phyloP scores from a whole-genome alignment of 192 early-diverging fungal species.

The Backusella morwellensis region DNA sequence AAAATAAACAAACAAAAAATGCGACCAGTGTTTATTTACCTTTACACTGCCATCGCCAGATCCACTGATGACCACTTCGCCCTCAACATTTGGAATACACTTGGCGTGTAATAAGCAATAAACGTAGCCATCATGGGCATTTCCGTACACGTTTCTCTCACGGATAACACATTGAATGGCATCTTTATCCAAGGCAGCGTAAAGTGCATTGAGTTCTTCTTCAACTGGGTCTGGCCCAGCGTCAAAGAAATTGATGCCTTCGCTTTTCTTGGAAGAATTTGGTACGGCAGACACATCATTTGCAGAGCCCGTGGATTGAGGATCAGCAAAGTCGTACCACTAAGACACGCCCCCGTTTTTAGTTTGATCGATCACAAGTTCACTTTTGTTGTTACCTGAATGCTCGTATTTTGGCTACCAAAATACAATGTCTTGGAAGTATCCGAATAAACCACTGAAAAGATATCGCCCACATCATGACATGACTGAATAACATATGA shows the following conservation, averaged over 20 bases:
- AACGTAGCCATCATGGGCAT: constrained; percentile 76
- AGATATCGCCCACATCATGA: constrained; percentile 69
- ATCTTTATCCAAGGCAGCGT: constrained; percentile 35
- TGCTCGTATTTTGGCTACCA: constrained; percentile 77
- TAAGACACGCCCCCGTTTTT: constrained; percentile 13
- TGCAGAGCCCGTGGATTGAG: constrained; percentile 20
- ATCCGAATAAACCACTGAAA: constrained; percentile 62
- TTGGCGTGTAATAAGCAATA: constrained; percentile 58
- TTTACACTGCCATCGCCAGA: constrained; percentile 71
- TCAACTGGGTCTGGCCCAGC: background rate
- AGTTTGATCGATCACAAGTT: constrained; percentile 25
- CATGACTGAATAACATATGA: constrained; percentile 64
- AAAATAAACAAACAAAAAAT: background rate
- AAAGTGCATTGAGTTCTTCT: background rate
- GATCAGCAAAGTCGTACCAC: constrained; percentile 37
- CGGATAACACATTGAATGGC: constrained; percentile 58
- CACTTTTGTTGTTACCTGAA: constrained; percentile 50
- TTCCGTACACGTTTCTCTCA: constrained; percentile 50
- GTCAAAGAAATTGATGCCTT: constrained; percentile 33
- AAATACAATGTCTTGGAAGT: constrained; percentile 56
- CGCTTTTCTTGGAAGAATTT: constrained; percentile 23
- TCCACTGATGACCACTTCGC: constrained; percentile 53
- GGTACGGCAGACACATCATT: constrained; percentile 15
- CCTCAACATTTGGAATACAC: constrained; percentile 47
- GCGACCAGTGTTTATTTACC: constrained; percentile 33